Base-by-base conservation (phyloP, 441 rosid genomes). In the Pelargonium exstipulatum region DNA sequence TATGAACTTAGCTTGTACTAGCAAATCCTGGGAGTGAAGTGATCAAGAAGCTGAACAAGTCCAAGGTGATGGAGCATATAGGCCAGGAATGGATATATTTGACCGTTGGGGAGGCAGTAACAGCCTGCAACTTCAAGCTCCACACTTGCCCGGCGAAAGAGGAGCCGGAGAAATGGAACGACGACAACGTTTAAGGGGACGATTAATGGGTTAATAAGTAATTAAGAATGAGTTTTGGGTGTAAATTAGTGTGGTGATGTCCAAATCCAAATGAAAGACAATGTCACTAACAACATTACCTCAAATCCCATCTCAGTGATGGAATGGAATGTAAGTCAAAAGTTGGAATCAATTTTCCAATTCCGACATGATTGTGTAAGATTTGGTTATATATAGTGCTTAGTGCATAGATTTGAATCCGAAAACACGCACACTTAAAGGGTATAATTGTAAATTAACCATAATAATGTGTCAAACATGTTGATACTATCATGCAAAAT, bases 21-120 rank as follows among this genome's bases (percentile, higher is more conserved):
- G 96, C 94, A 8, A 95, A 95, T 76, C 99, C 99, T 20, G 96
- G 90, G 80, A 86, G 93, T 40, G 99, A 95, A 69, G 97, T 92
- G 64, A 86, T 79, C 84, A 92, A 95, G 92, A 92, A 92, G 82
- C 79, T 95, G 17, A 88, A 84, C 77, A 91, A 85, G 80, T 77
- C 98, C 17, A 85, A 86, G 73, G 79, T 85, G 58, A 71, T 91
- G 0, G 97, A 90, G 40, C 81, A 68, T 0, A 58, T 95, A 46
- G 97, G 98, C 8, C 84, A 84, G 51, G 95, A 90, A 69, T 91
- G 88, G 98, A 80, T 92, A 67, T 86, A 81, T 70, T 43, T 92
- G 62, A 90, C 98, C 0, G 96, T 90, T 60, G 96, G 86, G 75
- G 96, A 90, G 82, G 99, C 99, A 0, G 99, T 88, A 9, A 83